Evolutionary conservation across 176 grass and related monocot genomes (phyloP).

Genomic region (Saccharum officinarum): DNA sequence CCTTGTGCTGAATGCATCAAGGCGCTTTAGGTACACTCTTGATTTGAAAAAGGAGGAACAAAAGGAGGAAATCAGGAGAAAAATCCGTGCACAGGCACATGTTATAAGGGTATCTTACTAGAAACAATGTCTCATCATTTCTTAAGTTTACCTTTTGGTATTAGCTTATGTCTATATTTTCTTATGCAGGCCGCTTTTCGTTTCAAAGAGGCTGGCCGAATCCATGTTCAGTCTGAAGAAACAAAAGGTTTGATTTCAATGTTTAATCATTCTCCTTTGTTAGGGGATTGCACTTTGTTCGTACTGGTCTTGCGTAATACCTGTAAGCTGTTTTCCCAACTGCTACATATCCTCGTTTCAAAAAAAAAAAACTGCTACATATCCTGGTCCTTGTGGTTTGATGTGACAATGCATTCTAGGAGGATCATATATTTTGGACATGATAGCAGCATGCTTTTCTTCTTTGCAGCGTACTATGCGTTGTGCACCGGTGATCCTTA

Average conservation of each 20-base stretch:
- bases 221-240: slow-evolving; percentile 17
- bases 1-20: slow-evolving; percentile 87
- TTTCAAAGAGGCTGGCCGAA: slow-evolving; percentile 78
- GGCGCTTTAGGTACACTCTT: slow-evolving; percentile 89
- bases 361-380: too few species aligned
- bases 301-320: not conserved
- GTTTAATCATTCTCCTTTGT: not conserved
- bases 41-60: slow-evolving; percentile 86
- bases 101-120: slow-evolving; percentile 60
- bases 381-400: not conserved
- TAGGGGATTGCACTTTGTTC: not conserved
- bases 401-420: not conserved
- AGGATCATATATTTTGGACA: not conserved
- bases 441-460: not conserved
- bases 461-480: not conserved
- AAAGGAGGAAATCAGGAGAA: slow-evolving; percentile 69
- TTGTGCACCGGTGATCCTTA: not conserved
- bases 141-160: not conserved
- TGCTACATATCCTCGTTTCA: not conserved
- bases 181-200: slow-evolving; percentile 69
- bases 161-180: slow-evolving; percentile 25
- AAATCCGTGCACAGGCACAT: slow-evolving; percentile 88
- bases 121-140: not conserved
- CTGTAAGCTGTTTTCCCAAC: slow-evolving; percentile 6
- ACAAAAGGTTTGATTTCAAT: slow-evolving; percentile 37